Conservation (phyloP, 1,139 yeast genomes). For the Neolecta irregularis region DNA sequence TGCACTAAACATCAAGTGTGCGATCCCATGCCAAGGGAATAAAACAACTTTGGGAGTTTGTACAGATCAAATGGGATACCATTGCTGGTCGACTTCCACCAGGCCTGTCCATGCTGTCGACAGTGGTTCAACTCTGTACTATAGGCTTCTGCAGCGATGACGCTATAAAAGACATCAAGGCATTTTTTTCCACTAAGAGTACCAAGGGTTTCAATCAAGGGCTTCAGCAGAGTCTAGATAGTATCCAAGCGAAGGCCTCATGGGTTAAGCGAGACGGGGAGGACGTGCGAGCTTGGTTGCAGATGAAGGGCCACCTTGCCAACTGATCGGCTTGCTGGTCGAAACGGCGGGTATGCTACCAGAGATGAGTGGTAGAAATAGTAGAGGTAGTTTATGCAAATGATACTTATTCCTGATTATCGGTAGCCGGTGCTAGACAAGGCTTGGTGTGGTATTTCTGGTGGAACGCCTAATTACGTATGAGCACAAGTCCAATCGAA, state of each 20-base stretch:
- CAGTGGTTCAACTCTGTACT: conserved; percentile 47
- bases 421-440: too few species aligned
- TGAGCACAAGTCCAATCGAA: too few species aligned
- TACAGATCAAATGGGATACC: conserved; percentile 56
- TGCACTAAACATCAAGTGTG: conserved; percentile 26
- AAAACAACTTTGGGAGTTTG: conserved; percentile 61
- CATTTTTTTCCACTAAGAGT: conserved; percentile 45
- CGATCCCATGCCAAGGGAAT: conserved; percentile 48
- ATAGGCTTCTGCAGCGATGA: conserved; percentile 50
- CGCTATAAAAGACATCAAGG: conserved; percentile 41
- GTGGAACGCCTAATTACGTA: too few species aligned
- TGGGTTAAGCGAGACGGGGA: conserved; percentile 54
- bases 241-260: conserved; percentile 42
- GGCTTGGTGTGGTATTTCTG: too few species aligned
- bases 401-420: too few species aligned
- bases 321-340: too few species aligned
- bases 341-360: too few species aligned
- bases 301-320: conserved; percentile 13
- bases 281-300: conserved; percentile 34
- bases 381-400: too few species aligned
- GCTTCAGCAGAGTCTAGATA: conserved; percentile 56
- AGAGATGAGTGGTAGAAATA: too few species aligned
- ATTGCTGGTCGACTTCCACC: conserved; percentile 58
- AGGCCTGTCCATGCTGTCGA: conserved; percentile 62
- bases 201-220: conserved; percentile 63